Evolutionary conservation across 2,329 filamentous ascomycete genomes (phyloP).

Genomic region (Colletotrichum sojae): DNA sequence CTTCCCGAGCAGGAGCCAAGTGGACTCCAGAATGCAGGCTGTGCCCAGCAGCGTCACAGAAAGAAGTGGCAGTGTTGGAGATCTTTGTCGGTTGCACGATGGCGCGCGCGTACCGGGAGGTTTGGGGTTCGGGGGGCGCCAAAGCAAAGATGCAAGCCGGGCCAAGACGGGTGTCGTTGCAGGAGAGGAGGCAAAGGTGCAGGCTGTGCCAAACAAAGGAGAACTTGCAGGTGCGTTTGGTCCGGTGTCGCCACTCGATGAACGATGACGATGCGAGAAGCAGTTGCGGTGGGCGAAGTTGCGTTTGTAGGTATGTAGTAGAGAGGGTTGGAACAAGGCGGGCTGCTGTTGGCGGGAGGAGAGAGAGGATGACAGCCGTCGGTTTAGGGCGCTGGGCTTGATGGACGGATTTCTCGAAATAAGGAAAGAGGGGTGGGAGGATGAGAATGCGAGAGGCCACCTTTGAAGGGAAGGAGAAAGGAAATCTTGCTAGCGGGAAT

Average conservation of each 20-base stretch:
- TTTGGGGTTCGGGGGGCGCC: slow-evolving; percentile 4
- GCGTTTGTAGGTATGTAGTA: no score
- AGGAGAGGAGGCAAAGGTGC: background rate
- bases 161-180: slow-evolving; percentile 14
- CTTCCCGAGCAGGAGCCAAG: slow-evolving; percentile 30
- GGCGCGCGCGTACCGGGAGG: slow-evolving; percentile 1
- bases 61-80: slow-evolving; percentile 34
- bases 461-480: slow-evolving; percentile 37
- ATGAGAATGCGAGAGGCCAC: slow-evolving; percentile 34
- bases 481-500: slow-evolving; percentile 37
- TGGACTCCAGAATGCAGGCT: slow-evolving; percentile 4
- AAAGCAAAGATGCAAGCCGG: slow-evolving; percentile 30
- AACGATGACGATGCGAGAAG: slow-evolving; percentile 12
- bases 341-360: slow-evolving; percentile 30
- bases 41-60: slow-evolving; percentile 19
- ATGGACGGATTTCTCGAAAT: slow-evolving; percentile 31
- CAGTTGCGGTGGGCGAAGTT: background rate
- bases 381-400: slow-evolving; percentile 24
- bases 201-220: slow-evolving; percentile 33
- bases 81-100: slow-evolving; percentile 35
- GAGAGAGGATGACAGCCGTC: slow-evolving; percentile 33
- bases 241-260: slow-evolving; percentile 15
- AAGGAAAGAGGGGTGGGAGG: slow-evolving; percentile 35
- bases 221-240: slow-evolving; percentile 16
- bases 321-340: slow-evolving; percentile 35